Percentiles rank a stretch among this genome's conserved stretches.
Conservation (phyloP, 2,329 filamentous ascomycete genomes). For the Aspergillus ibericus region DNA sequence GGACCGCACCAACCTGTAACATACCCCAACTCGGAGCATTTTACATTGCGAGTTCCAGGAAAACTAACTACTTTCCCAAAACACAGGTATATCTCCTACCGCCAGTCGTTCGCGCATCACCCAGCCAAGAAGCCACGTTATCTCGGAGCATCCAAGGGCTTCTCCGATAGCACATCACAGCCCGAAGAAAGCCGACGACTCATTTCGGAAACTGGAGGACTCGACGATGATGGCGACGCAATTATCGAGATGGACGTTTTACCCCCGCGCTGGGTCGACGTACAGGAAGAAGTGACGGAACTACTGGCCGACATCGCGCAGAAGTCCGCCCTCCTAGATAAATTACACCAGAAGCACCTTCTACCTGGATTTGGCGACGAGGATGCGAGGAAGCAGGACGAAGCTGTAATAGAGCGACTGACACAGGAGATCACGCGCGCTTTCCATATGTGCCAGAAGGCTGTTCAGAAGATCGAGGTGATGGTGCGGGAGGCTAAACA, state of each 20-base stretch:
- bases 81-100: conserved; percentile 94
- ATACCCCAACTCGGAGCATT: neutral
- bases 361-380: conserved; percentile 96
- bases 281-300: conserved; percentile 90
- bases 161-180: conserved; percentile 60
- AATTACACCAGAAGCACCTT: conserved; percentile 94
- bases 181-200: conserved; percentile 76
- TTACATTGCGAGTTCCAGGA: neutral
- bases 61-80: neutral
- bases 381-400: conserved; percentile 80
- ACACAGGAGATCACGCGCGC: conserved; percentile 86
- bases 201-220: conserved; percentile 73
- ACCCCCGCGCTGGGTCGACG: conserved; percentile 91
- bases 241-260: conserved; percentile 98
- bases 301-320: conserved; percentile 75
- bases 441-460: conserved; percentile 86
- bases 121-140: conserved; percentile 81
- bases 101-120: conserved; percentile 96
- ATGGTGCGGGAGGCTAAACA: conserved; percentile 81
- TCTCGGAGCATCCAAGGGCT: conserved; percentile 59
- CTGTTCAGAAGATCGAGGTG: conserved; percentile 81
- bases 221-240: conserved; percentile 78
- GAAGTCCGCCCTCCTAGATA: conserved; percentile 82
- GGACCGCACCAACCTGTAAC: conserved; percentile 95
- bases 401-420: conserved; percentile 83